Evolutionary conservation across 805 yeast species (phyloP).

Genomic region (Sugiyamaella valdiviana): DNA sequence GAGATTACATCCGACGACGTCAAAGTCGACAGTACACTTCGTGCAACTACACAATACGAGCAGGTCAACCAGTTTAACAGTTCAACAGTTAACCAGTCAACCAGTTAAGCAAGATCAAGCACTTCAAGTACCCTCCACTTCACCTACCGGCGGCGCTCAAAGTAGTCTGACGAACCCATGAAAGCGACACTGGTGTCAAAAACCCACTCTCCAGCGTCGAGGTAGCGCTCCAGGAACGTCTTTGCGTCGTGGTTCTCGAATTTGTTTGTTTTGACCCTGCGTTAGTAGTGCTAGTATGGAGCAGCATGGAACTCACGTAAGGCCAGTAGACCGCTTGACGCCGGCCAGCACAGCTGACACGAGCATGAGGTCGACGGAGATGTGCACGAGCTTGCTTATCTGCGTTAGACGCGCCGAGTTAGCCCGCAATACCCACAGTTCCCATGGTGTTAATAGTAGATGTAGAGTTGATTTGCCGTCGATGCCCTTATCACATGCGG

Average conservation of each 20-base stretch:
- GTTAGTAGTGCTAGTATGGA: background rate
- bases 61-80: too few species aligned
- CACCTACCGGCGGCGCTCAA: slow-evolving; percentile 37
- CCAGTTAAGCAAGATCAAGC: too few species aligned
- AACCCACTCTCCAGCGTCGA: slow-evolving; percentile 79
- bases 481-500: background rate
- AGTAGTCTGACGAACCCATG: slow-evolving; percentile 67
- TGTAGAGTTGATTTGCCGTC: background rate
- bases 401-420: background rate
- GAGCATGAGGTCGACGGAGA: slow-evolving; percentile 69
- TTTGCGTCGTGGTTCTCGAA: slow-evolving; percentile 45
- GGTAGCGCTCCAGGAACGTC: slow-evolving; percentile 49
- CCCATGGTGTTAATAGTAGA: slow-evolving; percentile 10
- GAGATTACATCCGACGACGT: too few species aligned
- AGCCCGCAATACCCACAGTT: slow-evolving; percentile 11
- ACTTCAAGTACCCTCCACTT: too few species aligned
- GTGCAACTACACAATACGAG: too few species aligned
- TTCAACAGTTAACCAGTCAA: too few species aligned
- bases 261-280: slow-evolving; percentile 39
- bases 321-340: slow-evolving; percentile 75
- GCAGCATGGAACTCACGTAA: slow-evolving; percentile 33
- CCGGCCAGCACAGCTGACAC: slow-evolving; percentile 82
- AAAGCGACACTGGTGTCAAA: slow-evolving; percentile 66
- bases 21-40: too few species aligned
- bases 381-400: slow-evolving; percentile 61